Percentiles rank a stretch among this genome's conserved stretches.
Evolutionary conservation across 1,139 yeast genomes (phyloP).

Genomic region (Hansenula anomala): DNA sequence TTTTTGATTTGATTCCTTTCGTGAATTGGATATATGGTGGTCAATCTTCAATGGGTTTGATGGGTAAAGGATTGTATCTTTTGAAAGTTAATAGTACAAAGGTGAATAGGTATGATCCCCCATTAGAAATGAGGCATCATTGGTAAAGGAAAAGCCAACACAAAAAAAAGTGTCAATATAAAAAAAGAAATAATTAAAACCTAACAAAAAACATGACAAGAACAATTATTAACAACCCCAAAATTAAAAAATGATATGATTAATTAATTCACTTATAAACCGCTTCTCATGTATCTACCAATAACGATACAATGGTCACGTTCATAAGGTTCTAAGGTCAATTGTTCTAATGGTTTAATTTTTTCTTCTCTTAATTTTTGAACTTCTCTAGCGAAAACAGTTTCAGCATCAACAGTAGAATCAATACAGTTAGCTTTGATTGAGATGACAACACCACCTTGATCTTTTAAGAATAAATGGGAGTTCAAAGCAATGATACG

Average conservation of each 20-base stretch:
- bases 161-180: background rate
- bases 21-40: background rate
- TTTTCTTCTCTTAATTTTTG: constrained; percentile 98
- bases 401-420: constrained; percentile 98
- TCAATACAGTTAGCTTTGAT: constrained; percentile 99
- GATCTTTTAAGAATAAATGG: constrained; percentile 95
- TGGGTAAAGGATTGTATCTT: background rate
- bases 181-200: background rate
- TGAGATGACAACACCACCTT: constrained; percentile 97
- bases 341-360: constrained; percentile 96
- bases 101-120: background rate
- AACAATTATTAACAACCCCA: background rate
- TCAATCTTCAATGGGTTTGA: background rate
- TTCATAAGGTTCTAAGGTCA: constrained; percentile 98
- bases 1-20: background rate
- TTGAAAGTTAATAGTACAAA: constrained; percentile 1
- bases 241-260: too few relatives aligned
- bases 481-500: constrained; percentile 98
- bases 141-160: too few relatives aligned
- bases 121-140: too few relatives aligned
- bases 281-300: constrained; percentile 94
- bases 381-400: constrained; percentile 98
- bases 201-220: background rate
- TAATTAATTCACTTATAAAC: constrained; percentile 29
- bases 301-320: constrained; percentile 99